A percentile compares a stretch with the other conserved stretches of the same genome.
phyloP scores from a whole-genome alignment of 164 flowering plant genomes.

The Aristolochia fimbriata region DNA sequence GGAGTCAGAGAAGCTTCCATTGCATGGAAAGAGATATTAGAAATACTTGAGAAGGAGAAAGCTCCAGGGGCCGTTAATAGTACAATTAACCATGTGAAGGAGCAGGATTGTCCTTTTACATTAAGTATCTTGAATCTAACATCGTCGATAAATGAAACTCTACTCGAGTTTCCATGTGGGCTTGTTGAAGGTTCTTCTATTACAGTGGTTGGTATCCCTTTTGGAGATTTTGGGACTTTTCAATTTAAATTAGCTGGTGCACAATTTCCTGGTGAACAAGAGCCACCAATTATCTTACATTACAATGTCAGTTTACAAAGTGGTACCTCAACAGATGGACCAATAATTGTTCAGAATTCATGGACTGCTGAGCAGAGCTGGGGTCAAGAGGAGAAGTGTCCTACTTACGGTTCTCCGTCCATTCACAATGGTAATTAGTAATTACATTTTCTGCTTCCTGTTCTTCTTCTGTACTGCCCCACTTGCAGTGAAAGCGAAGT shows the following conservation, averaged over 20 bases:
- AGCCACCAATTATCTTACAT: constrained; percentile 47
- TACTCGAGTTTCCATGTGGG: constrained; percentile 77
- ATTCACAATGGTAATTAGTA: constrained; percentile 51
- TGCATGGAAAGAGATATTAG: constrained; percentile 54
- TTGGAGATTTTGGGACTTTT: constrained; percentile 38
- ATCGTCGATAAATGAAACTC: constrained; percentile 13
- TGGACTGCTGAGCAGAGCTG: constrained; percentile 66
- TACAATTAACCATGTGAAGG: constrained; percentile 5
- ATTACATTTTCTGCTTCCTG: background rate
- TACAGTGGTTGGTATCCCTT: constrained; percentile 64
- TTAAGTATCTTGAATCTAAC: constrained; percentile 23
- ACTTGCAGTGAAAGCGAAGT: background rate
- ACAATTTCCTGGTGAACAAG: constrained; percentile 28
- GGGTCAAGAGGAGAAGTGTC: constrained; percentile 79
- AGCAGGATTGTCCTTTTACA: constrained; percentile 41
- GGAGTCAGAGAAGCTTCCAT: constrained; percentile 76
- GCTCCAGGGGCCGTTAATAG: constrained; percentile 8
- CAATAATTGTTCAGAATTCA: constrained; percentile 61
- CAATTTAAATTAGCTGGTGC: constrained; percentile 52
- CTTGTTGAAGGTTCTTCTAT: constrained; percentile 73
- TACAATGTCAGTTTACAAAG: constrained; percentile 59
- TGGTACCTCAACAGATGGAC: constrained; percentile 45
- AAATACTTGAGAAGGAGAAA: constrained; percentile 31
- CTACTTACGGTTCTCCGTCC: constrained; percentile 30
- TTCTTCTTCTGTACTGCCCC: background rate